Conservation (phyloP, 148 eudicot species). For the Nepenthes gracilis region DNA sequence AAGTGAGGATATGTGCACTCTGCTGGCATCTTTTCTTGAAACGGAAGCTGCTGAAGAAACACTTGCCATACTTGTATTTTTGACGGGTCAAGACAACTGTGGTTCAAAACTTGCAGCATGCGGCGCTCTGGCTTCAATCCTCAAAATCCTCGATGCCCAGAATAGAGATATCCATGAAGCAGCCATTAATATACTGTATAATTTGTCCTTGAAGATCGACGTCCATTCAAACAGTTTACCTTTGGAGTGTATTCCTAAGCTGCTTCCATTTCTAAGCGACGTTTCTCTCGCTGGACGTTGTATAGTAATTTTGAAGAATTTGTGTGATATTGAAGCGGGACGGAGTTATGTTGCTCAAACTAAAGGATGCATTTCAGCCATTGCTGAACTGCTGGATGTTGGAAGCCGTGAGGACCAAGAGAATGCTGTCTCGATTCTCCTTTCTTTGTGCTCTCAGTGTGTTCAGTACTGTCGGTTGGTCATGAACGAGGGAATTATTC, state of each 20-base stretch:
- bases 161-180: slow-evolving; percentile 29
- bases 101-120: slow-evolving; percentile 29
- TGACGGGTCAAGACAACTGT: slow-evolving; percentile 22
- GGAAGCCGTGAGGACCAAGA: slow-evolving; percentile 51
- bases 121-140: slow-evolving; percentile 29
- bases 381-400: slow-evolving; percentile 44
- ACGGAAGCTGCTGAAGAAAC: slow-evolving; percentile 39
- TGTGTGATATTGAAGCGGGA: slow-evolving; percentile 32
- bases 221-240: slow-evolving; percentile 14
- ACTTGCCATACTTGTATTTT: slow-evolving; percentile 41
- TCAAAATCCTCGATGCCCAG: slow-evolving; percentile 33
- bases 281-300: slow-evolving; percentile 31
- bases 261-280: slow-evolving; percentile 47
- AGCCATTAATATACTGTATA: slow-evolving; percentile 41
- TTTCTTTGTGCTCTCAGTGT: slow-evolving; percentile 47
- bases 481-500: slow-evolving; percentile 60
- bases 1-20: slow-evolving; percentile 30
- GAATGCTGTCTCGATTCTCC: slow-evolving; percentile 43
- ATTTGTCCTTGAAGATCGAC: slow-evolving; percentile 30
- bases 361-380: slow-evolving; percentile 54
- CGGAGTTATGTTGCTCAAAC: slow-evolving; percentile 38
- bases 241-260: slow-evolving; percentile 36
- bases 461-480: slow-evolving; percentile 42
- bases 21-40: slow-evolving; percentile 47
- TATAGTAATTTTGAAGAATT: slow-evolving; percentile 39